Evolutionary conservation across 352 stramenopile genomes (phyloP).

Genomic region (Pythium biforme): DNA sequence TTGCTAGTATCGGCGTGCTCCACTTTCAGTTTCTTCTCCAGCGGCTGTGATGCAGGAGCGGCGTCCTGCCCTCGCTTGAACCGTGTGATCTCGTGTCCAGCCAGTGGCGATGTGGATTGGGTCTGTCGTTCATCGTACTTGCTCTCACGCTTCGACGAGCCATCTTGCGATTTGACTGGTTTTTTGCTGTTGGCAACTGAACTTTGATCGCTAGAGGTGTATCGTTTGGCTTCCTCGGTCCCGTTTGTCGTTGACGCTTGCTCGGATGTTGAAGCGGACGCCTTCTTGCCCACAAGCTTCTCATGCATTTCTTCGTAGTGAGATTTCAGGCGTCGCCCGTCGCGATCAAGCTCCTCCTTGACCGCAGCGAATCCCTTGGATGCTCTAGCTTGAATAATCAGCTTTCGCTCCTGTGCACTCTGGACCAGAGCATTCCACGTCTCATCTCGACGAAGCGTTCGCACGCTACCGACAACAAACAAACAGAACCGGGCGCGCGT

Average conservation of each 20-base stretch:
- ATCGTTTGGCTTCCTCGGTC: neutral
- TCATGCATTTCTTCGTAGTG: slow-evolving; percentile 77
- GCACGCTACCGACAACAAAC: slow-evolving; percentile 83
- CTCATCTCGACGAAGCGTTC: slow-evolving; percentile 70
- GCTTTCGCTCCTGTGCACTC: slow-evolving; percentile 60
- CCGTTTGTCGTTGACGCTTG: too few relatives aligned
- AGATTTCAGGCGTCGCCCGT: slow-evolving; percentile 30
- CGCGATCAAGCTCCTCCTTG: slow-evolving; percentile 22
- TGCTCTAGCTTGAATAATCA: slow-evolving; percentile 53
- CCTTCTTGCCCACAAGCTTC: slow-evolving; percentile 48
- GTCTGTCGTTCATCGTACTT: neutral
- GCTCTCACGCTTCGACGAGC: neutral
- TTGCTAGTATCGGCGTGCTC: neutral
- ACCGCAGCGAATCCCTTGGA: slow-evolving; percentile 11
- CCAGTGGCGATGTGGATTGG: neutral
- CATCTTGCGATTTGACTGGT: neutral
- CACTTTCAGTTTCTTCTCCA: slow-evolving; percentile 11
- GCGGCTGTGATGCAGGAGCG: neutral
- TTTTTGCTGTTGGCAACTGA: neutral
- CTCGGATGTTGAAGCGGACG: neutral
- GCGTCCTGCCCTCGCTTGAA: slow-evolving; percentile 4
- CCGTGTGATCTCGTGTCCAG: neutral
- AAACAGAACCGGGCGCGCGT: slow-evolving; percentile 87
- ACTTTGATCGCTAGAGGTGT: neutral
- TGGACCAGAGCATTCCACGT: slow-evolving; percentile 79